These are phyloP conservation scores for Verticillium klebahnii DNA, from an alignment of 2,329 filamentous ascomycete species.

Conservation along the genomic window DNA sequence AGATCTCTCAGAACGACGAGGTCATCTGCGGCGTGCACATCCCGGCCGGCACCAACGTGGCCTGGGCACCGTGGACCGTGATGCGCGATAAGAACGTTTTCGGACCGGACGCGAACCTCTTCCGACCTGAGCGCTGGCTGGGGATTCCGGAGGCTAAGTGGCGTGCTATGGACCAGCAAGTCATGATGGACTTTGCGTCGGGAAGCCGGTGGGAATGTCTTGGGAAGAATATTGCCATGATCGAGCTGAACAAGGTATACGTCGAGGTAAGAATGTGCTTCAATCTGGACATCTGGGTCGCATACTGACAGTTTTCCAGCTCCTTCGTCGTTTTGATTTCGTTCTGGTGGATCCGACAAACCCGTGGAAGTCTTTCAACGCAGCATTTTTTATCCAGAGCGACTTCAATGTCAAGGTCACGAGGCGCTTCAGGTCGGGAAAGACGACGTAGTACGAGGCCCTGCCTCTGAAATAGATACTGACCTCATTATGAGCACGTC, in stretches of 20 bases:
- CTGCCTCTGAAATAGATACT: neutral
- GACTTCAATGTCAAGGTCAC: constrained; percentile 17
- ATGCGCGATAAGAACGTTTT: constrained; percentile 34
- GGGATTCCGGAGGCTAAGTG: constrained; percentile 23
- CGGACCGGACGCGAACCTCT: constrained; percentile 38
- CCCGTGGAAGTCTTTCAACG: constrained; percentile 25
- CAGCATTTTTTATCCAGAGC: constrained; percentile 20
- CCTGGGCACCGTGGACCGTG: constrained; percentile 33
- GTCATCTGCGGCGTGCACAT: constrained; percentile 34
- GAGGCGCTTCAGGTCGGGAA: neutral
- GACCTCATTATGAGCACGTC: neutral
- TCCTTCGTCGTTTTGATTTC: constrained; percentile 21
- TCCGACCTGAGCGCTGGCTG: constrained; percentile 46
- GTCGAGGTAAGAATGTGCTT: constrained; percentile 29
- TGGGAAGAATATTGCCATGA: constrained; percentile 37
- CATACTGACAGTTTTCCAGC: constrained; percentile 7
- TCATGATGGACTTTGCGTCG: constrained; percentile 37
- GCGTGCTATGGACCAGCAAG: constrained; percentile 26
- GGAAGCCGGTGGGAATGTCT: constrained; percentile 38
- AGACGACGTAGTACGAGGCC: neutral
- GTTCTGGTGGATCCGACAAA: constrained; percentile 18
- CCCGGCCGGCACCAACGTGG: constrained; percentile 31
- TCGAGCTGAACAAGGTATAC: constrained; percentile 39
- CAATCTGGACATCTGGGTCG: neutral
- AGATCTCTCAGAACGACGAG: constrained; percentile 33